phyloP scores from a whole-genome alignment of 257 asterid species.

The Petunia axillaris region DNA sequence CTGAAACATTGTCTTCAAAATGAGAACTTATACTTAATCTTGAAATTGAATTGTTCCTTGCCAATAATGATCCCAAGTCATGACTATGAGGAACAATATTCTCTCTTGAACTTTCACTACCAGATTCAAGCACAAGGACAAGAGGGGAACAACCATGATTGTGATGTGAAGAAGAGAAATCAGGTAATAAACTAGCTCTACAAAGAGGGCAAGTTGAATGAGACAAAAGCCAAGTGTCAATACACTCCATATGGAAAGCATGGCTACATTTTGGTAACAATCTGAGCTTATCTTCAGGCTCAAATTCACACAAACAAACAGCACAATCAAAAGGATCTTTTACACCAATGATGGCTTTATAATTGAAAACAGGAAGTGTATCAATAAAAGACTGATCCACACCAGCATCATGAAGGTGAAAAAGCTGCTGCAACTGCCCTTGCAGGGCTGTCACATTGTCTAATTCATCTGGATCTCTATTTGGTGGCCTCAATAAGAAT shows the following conservation, averaged over 20 bases:
- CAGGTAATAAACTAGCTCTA: constrained; percentile 69
- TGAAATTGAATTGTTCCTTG: constrained; percentile 24
- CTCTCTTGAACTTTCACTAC: constrained; percentile 76
- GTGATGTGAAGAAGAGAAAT: constrained; percentile 41
- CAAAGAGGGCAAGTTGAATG: constrained; percentile 98
- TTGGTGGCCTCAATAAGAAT: constrained; percentile 60
- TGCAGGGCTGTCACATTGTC: constrained; percentile 75
- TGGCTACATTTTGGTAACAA: constrained; percentile 89
- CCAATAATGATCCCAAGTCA: not conserved
- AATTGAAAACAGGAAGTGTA: constrained; percentile 73
- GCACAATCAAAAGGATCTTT: constrained; percentile 96
- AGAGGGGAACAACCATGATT: constrained; percentile 52
- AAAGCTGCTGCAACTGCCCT: constrained; percentile 95
- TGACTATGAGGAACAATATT: constrained; percentile 43
- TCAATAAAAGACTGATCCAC: constrained; percentile 95
- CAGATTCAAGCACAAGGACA: constrained; percentile 84
- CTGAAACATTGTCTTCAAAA: constrained; percentile 44
- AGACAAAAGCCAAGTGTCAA: constrained; percentile 93
- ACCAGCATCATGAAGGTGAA: constrained; percentile 86
- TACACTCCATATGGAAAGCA: constrained; percentile 95
- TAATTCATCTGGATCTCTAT: constrained; percentile 63
- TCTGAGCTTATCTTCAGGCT: constrained; percentile 75
- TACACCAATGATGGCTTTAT: constrained; percentile 82
- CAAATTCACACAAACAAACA: constrained; percentile 91
- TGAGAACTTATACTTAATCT: constrained; percentile 55